A percentile compares a stretch with the other conserved stretches of the same genome.
Conservation (phyloP, 2,329 filamentous ascomycete species). For the Periconia sp. region DNA sequence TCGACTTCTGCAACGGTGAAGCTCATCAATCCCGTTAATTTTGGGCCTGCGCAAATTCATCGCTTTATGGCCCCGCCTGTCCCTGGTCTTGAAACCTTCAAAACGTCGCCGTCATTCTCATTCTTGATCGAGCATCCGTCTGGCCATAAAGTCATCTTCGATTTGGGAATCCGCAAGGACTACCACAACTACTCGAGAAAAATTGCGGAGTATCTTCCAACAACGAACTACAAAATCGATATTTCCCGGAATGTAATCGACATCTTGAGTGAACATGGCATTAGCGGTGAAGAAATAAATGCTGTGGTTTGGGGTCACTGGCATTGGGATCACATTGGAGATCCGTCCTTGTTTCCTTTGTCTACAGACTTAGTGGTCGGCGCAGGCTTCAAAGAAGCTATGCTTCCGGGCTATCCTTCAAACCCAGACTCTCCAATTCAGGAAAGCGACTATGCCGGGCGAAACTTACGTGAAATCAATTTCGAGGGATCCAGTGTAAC, state of each 20-base stretch:
- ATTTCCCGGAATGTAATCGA: too few species aligned
- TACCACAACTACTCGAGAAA: too few species aligned
- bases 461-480: neutral
- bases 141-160: conserved; percentile 52
- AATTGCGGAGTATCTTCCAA: too few species aligned
- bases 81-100: conserved; percentile 23
- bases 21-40: too few species aligned
- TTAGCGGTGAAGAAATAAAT: conserved; percentile 41
- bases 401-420: conserved; percentile 56
- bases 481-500: too few species aligned
- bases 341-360: conserved; percentile 54
- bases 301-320: conserved; percentile 54
- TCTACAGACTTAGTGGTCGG: conserved; percentile 59
- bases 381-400: conserved; percentile 55
- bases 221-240: too few species aligned
- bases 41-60: too few species aligned
- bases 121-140: conserved; percentile 58
- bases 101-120: conserved; percentile 48
- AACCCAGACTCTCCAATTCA: conserved; percentile 24
- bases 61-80: conserved; percentile 28
- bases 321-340: conserved; percentile 60
- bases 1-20: too few species aligned
- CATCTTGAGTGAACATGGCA: conserved; percentile 42
- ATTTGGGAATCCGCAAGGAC: conserved; percentile 56
- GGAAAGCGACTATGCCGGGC: conserved; percentile 9